Evolutionary conservation across 805 yeast species (phyloP).

Genomic region (Ogataea sp.): DNA sequence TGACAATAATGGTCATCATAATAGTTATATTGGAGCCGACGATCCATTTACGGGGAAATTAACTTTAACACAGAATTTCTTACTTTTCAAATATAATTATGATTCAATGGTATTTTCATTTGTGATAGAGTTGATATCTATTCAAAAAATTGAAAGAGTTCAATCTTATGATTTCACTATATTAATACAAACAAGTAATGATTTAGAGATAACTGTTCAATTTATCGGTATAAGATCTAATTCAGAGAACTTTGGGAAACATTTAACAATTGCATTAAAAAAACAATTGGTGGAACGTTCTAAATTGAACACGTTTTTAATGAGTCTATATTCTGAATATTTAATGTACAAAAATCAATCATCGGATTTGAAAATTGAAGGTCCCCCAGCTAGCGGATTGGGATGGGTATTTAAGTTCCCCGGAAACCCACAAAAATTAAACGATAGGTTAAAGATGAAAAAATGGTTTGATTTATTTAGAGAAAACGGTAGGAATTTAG

Average conservation of each 20-base stretch:
- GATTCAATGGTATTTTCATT: slow-evolving; percentile 64
- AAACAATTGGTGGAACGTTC: slow-evolving; percentile 57
- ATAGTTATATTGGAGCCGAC: neutral
- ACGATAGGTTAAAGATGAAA: slow-evolving; percentile 81
- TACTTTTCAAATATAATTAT: slow-evolving; percentile 65
- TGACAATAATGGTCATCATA: slow-evolving; percentile 1
- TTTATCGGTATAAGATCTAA: slow-evolving; percentile 73
- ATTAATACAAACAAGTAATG: slow-evolving; percentile 59
- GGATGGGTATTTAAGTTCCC: slow-evolving; percentile 85
- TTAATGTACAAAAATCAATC: slow-evolving; percentile 52
- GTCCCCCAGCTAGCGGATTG: slow-evolving; percentile 73
- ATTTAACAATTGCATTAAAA: slow-evolving; percentile 51
- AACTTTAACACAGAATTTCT: slow-evolving; percentile 65
- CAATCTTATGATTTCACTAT: slow-evolving; percentile 79
- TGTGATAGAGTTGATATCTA: slow-evolving; percentile 63
- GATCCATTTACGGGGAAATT: slow-evolving; percentile 42
- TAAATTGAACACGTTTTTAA: slow-evolving; percentile 54
- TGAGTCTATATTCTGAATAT: slow-evolving; percentile 79
- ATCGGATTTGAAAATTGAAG: slow-evolving; percentile 32
- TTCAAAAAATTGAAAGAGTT: slow-evolving; percentile 79
- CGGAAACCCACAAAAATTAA: slow-evolving; percentile 69
- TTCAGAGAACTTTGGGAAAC: slow-evolving; percentile 73
- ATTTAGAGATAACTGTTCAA: slow-evolving; percentile 54
- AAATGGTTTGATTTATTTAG: slow-evolving; percentile 90
- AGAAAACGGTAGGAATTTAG: slow-evolving; percentile 76